These are phyloP conservation scores for Beta lomatogona DNA, from an alignment of 179 eudicot genomes.

Conservation along the genomic window DNA sequence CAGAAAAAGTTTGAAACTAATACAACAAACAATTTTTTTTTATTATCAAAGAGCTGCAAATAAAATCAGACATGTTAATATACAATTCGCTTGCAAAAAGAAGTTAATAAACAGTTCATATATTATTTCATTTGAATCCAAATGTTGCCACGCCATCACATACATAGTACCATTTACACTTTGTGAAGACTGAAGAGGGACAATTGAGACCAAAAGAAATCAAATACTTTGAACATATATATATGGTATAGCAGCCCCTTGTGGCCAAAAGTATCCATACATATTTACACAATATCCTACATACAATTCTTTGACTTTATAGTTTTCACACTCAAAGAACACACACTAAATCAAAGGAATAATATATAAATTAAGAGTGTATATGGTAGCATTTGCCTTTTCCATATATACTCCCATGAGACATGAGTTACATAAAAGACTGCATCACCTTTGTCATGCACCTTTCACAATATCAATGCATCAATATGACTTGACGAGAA, in stretches of 20 bases:
- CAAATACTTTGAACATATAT: neutral
- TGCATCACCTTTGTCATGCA: constrained; percentile 7
- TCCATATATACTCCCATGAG: constrained; percentile 7
- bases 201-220: neutral
- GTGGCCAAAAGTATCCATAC: neutral
- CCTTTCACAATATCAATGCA: constrained; percentile 12
- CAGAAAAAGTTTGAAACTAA: too few relatives aligned
- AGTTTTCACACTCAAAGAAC: too few relatives aligned
- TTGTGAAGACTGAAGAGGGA: neutral
- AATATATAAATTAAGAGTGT: neutral
- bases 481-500: constrained; percentile 17
- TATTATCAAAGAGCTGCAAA: too few relatives aligned
- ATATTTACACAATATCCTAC: neutral
- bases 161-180: neutral
- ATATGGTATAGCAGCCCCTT: neutral
- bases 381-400: constrained; percentile 26
- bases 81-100: too few relatives aligned
- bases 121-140: neutral
- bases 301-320: neutral
- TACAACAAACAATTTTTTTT: too few relatives aligned
- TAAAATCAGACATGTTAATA: too few relatives aligned
- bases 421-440: neutral
- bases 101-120: neutral
- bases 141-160: constrained; percentile 8
- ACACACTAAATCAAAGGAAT: too few relatives aligned